These are phyloP conservation scores for Rhizopogon vesiculosus DNA, from an alignment of 768 basidiomycete genomes.

Conservation along the genomic window DNA sequence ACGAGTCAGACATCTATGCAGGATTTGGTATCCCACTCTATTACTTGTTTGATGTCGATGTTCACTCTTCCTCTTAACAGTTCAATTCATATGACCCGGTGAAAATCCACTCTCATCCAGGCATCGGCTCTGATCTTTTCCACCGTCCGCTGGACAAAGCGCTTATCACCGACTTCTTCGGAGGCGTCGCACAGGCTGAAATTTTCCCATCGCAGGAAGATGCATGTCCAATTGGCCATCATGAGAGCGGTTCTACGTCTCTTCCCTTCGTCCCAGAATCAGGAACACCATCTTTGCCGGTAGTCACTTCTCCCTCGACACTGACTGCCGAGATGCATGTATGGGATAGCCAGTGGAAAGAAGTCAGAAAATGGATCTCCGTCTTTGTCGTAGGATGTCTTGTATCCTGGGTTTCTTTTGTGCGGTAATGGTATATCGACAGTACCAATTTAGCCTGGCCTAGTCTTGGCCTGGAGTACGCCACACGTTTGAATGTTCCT, in stretches of 20 bases:
- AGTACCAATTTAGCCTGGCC: not conserved
- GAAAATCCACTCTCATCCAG: slow-evolving; percentile 79
- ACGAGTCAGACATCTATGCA: slow-evolving; percentile 76
- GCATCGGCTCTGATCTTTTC: slow-evolving; percentile 87
- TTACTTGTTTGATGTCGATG: not conserved
- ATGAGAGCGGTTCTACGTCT: not conserved
- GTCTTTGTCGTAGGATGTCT: slow-evolving; percentile 19
- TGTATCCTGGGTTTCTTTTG: slow-evolving; percentile 23
- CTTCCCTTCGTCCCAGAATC: not conserved
- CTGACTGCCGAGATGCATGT: not conserved
- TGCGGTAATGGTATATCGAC: slow-evolving; percentile 4
- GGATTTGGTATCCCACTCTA: slow-evolving; percentile 61
- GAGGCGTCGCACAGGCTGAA: slow-evolving; percentile 84
- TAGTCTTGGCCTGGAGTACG: not conserved
- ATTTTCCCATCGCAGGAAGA: slow-evolving; percentile 30
- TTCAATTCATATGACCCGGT: slow-evolving; percentile 74
- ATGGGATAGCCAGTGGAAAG: slow-evolving; percentile 18
- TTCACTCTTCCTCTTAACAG: slow-evolving; percentile 34
- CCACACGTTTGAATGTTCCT: not conserved
- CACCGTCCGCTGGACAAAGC: slow-evolving; percentile 54
- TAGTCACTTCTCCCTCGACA: not conserved
- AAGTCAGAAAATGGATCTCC: slow-evolving; percentile 25
- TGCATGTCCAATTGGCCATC: not conserved
- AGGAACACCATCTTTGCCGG: too few species aligned
- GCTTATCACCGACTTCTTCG: slow-evolving; percentile 81